Evolutionary conservation across 164 flowering plant genomes (phyloP).

Genomic region (Berberis thunbergii): DNA sequence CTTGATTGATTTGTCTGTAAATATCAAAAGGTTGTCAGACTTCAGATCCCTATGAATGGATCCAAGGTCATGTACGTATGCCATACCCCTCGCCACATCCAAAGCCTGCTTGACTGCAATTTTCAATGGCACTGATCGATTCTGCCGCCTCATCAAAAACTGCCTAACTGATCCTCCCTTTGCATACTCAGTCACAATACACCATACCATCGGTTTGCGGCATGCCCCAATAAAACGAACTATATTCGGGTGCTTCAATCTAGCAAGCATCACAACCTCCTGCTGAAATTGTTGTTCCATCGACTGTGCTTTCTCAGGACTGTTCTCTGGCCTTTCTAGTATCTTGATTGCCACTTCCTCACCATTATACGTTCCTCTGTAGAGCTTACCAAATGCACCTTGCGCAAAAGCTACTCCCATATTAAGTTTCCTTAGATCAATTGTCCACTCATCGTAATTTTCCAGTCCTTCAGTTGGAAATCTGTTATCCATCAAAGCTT

Average conservation of each 20-base stretch:
- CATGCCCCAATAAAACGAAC: constrained; percentile 68
- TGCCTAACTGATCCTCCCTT: constrained; percentile 71
- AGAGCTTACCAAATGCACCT: constrained; percentile 68
- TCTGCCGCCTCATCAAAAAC: constrained; percentile 46
- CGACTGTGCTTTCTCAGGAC: constrained; percentile 35
- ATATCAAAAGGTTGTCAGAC: constrained; percentile 60
- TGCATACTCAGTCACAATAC: constrained; percentile 73
- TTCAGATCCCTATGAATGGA: constrained; percentile 62
- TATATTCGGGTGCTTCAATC: constrained; percentile 48
- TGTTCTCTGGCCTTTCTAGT: constrained; percentile 63
- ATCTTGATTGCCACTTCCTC: constrained; percentile 76
- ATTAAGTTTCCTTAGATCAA: constrained; percentile 55
- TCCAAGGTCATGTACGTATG: constrained; percentile 57
- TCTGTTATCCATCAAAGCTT: constrained; percentile 51
- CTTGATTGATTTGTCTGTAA: constrained; percentile 47
- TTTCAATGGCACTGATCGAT: constrained; percentile 47
- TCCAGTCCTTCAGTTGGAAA: constrained; percentile 50
- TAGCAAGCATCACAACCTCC: constrained; percentile 74
- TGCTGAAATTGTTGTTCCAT: constrained; percentile 75
- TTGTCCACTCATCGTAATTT: constrained; percentile 65
- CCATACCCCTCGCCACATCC: constrained; percentile 80
- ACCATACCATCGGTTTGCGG: constrained; percentile 66
- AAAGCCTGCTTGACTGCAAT: constrained; percentile 63
- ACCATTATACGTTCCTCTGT: constrained; percentile 56
- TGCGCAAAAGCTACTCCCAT: constrained; percentile 66